Conservation (phyloP, 2,329 filamentous ascomycete genomes). For the Cucurbitaria berberidis region DNA sequence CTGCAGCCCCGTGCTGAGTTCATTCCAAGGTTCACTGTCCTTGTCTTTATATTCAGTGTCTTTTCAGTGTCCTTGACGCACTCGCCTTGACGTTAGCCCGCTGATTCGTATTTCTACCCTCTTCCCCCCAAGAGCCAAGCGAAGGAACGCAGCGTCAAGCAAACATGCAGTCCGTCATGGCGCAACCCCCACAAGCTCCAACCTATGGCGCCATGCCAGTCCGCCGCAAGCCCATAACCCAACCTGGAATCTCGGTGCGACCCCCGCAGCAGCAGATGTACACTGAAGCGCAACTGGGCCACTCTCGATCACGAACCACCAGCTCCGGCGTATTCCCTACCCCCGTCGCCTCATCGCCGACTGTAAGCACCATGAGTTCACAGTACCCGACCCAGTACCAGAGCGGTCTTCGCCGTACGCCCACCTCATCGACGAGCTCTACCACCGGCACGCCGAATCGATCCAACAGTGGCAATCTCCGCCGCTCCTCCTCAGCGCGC, state of each 20-base stretch:
- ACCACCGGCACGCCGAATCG: conserved; percentile 58
- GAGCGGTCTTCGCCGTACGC: conserved; percentile 60
- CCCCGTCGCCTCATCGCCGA: conserved; percentile 26
- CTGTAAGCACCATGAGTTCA: conserved; percentile 40
- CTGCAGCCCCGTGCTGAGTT: conserved; percentile 1
- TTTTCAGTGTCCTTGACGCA: conserved; percentile 15
- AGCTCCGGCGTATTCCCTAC: conserved; percentile 46
- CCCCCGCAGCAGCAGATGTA: conserved; percentile 32
- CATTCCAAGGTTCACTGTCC: conserved; percentile 12
- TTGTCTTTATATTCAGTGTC: conserved; percentile 10
- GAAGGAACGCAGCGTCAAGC: conserved; percentile 17
- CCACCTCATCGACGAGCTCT: conserved; percentile 72
- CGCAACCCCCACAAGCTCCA: conserved; percentile 30
- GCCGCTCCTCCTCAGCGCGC: conserved; percentile 81
- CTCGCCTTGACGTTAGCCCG: conserved; percentile 33
- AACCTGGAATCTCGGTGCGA: conserved; percentile 40
- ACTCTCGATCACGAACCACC: conserved; percentile 47
- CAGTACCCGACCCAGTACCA: conserved; percentile 45
- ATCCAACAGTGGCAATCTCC: conserved; percentile 61
- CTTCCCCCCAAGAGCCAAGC: conserved; percentile 20
- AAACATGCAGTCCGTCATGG: conserved; percentile 40
- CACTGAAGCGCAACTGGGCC: conserved; percentile 33
- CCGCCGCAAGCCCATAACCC: conserved; percentile 45
- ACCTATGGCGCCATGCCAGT: conserved; percentile 38
- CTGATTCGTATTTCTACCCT: conserved; percentile 36